Evolutionary conservation across 305 asterid genomes (phyloP).

Genomic region (Fraxinus latifolia): DNA sequence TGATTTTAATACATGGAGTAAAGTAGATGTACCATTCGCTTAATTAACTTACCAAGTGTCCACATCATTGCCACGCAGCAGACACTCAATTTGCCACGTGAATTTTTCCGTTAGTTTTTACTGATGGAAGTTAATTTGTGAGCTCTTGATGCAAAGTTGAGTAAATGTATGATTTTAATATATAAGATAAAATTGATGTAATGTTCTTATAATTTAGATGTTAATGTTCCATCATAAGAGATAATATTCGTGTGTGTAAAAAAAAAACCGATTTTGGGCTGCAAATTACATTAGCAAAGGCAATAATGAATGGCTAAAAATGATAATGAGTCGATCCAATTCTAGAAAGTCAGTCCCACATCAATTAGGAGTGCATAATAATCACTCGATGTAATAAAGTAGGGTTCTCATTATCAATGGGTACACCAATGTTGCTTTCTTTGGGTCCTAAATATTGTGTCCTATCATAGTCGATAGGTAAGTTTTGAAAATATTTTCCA

Average conservation of each 20-base stretch:
- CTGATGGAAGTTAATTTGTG: not conserved
- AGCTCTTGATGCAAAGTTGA: not conserved
- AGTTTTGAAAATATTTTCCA: not conserved
- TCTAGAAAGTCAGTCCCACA: not conserved
- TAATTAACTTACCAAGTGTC: not conserved
- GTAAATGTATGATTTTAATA: not conserved
- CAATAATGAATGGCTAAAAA: not conserved
- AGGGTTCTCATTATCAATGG: not conserved
- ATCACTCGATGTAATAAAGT: not conserved
- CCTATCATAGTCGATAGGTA: not conserved
- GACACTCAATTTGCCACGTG: not conserved
- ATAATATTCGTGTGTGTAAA: too few relatives aligned
- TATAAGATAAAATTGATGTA: too few relatives aligned
- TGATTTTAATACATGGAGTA: too few relatives aligned
- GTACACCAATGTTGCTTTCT: not conserved
- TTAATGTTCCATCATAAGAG: not conserved
- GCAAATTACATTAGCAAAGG: too few relatives aligned
- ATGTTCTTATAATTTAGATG: too few relatives aligned
- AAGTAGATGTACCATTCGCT: not conserved
- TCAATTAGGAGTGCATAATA: not conserved
- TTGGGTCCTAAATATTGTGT: not conserved
- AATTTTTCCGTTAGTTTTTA: too few relatives aligned
- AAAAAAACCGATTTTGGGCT: too few relatives aligned
- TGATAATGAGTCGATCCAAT: not conserved
- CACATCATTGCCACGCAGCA: not conserved